Evolutionary conservation across 495 filamentous ascomycete species (phyloP), one percentile per base, ranked within the genome.

Genomic region (Penicillium mononematosum): DNA sequence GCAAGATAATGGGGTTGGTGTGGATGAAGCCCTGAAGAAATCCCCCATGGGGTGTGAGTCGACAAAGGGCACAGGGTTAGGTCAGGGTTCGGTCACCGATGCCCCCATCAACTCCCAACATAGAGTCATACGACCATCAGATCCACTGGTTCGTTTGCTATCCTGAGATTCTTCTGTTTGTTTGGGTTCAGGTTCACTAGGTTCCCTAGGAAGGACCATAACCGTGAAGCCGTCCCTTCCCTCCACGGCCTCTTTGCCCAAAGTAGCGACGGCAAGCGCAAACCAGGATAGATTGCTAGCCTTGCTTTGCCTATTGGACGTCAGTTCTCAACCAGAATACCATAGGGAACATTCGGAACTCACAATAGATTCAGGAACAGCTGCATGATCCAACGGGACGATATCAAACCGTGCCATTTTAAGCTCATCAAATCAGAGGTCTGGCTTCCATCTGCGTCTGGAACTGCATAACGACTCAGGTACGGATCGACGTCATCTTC

Each of bases 401-500:
- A 68, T 44, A 81, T 71, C 17, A 80, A 46, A 0, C 77, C 79
- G n/a, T 71, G 68, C 80, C 80, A 82, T 57, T 69, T 73, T 25
- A 82, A 50, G 19, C 63, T 71, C n/a, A 79, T 51, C 4, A 81
- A 50, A 44, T 75, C 63, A 12, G 59, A 44, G 10, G 58, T 8
- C 7, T 51, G 53, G 5, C 50, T 44, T 14, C 63, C 58, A 17
- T 72, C 70, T 4, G 68, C 64, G 1, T 76, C 75, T 14, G 88
- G 89, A 7, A 86, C 77, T n/a, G 74, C 66, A 68, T 97, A 98
- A n/a, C 88, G 84, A 53, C 85, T 85, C 12, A 98, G 76, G 63
- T 88, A 93, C 1, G 91, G 78, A 68, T 98, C 90, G 45, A 96
- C 82, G 16, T 75, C 71, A 68, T 96, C 91, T n/a, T 74, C 70